Evolutionary conservation across 495 filamentous ascomycete species (phyloP), one percentile per base, ranked within the genome.

Genomic region (Terfezia claveryi): DNA sequence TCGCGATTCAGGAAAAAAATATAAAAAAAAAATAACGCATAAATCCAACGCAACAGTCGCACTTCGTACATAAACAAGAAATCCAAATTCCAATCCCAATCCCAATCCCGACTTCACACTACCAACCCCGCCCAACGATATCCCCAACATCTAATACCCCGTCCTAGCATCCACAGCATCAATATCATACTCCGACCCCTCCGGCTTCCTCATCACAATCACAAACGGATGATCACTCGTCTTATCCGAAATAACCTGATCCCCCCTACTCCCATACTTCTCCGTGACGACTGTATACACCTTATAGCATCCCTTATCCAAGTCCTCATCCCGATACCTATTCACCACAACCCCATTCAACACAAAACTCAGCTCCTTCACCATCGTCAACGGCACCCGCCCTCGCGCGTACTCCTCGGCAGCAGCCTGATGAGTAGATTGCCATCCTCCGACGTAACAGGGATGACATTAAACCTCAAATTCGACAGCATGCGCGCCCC

Each of bases 391-490:
- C 37, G 10, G 5, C 37, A 56, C 49, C 17, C 41, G 1, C 6
- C 6, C 16, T 37, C 41, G 10, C 37, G 8, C 38, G 16, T 49
- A 23, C 60, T 64, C 14, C 62, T 36, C 37, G 58, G 61, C 14
- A 57, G 0, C 36, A 60, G 50, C 14, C 50, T 54, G 37, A 62
- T 20, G 5, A 46, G 36, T 17, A 64, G 20, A 46, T 38, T 36
- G 11, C 38, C 36, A 37, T 56, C 49, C 27, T 8, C 17, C 37
- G 23, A 17, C 32, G 53, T 37, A 16, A n/a, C 11, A 1, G 16
- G 36, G n/a, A 61, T 46, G 11, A 65, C 57, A 56, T 65, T 65
- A 50, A 64, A 61, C 32, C 63, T 55, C 11, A 65, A 38, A 53
- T 63, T 65, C 51, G 52, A 55, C n/a, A 63, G 41, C 61, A 65